These are phyloP conservation scores for Primulina tabacum DNA, from an alignment of 257 asterid genomes.

Conservation along the genomic window DNA sequence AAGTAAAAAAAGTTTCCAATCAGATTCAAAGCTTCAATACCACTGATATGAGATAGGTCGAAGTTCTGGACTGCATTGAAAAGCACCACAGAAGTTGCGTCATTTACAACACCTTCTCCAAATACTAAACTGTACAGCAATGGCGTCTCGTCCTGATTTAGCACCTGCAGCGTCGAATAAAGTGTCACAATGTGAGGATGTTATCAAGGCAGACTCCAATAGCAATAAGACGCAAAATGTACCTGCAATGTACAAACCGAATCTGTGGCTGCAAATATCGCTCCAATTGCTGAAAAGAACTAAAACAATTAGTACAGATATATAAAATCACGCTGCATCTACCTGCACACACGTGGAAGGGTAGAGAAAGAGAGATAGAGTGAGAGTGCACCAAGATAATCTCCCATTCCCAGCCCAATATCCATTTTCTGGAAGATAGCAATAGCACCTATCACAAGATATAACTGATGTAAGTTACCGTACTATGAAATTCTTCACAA, in stretches of 20 bases:
- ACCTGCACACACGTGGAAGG: background rate
- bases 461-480: constrained; percentile 18
- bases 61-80: constrained; percentile 68
- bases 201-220: constrained; percentile 3
- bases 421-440: constrained; percentile 55
- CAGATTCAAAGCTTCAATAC: constrained; percentile 37
- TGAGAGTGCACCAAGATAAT: constrained; percentile 63
- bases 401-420: constrained; percentile 74
- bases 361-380: constrained; percentile 2
- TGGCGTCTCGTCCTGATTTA: constrained; percentile 64
- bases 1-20: constrained; percentile 49
- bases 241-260: constrained; percentile 77
- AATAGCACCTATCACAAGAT: constrained; percentile 62
- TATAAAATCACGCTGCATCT: background rate
- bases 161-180: constrained; percentile 41
- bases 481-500: constrained; percentile 5
- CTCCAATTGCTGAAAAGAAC: constrained; percentile 56
- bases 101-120: constrained; percentile 76
- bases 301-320: constrained; percentile 22
- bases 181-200: constrained; percentile 12
- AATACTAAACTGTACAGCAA: constrained; percentile 61
- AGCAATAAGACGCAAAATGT: constrained; percentile 10
- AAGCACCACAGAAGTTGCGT: constrained; percentile 71
- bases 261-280: constrained; percentile 73
- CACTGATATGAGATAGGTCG: constrained; percentile 43